Conservation (phyloP, 2,329 filamentous ascomycete species). For the Fusarium sp. region DNA sequence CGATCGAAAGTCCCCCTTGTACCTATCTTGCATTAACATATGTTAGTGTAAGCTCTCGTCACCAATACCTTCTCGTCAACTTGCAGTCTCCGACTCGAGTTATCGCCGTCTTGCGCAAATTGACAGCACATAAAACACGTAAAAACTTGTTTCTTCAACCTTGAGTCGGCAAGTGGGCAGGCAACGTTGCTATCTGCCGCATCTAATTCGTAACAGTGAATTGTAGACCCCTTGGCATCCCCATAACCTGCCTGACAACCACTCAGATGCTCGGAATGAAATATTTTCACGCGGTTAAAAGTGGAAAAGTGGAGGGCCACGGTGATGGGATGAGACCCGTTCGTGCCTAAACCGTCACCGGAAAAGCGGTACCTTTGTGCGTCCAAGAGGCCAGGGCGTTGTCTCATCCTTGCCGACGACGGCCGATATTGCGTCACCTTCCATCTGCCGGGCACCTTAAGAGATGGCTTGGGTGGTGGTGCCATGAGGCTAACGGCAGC, state of each 20-base stretch:
- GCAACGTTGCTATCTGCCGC: neutral
- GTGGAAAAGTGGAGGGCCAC: neutral
- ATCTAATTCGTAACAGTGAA: neutral
- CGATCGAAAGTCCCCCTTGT: neutral
- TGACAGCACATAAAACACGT: neutral
- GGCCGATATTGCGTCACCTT: neutral
- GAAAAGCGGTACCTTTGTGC: conserved; percentile 1
- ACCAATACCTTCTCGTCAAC: neutral
- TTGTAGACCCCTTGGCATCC: neutral
- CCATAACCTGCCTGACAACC: neutral
- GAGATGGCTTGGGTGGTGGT: neutral
- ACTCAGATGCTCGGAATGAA: neutral
- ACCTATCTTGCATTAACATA: neutral
- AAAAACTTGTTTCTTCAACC: neutral
- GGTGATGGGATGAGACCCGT: neutral
- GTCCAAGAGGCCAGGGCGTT: neutral
- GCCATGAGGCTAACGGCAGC: neutral
- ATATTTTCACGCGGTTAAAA: neutral
- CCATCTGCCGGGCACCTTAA: neutral
- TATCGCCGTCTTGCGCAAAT: neutral
- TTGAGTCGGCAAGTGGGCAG: neutral
- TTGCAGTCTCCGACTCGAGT: neutral
- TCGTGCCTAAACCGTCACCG: neutral
- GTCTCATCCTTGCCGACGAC: neutral
- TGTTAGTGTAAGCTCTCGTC: neutral